These are phyloP conservation scores for Ceratocystis variospora DNA, from an alignment of 2,329 filamentous ascomycete species.

Conservation along the genomic window DNA sequence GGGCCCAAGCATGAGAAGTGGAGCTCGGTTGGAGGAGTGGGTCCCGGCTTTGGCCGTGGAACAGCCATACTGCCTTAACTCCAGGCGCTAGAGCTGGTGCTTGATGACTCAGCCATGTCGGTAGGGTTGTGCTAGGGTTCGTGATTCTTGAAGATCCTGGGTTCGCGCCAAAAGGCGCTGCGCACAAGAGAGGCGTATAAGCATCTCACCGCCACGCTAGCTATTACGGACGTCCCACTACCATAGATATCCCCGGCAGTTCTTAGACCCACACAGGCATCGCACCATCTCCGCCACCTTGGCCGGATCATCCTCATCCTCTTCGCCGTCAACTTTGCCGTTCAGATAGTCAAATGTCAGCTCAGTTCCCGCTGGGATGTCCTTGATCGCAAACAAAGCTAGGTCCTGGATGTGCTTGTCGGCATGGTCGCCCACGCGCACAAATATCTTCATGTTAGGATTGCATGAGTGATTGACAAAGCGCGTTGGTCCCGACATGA, in stretches of 20 bases:
- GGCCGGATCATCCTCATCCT: conserved; percentile 29
- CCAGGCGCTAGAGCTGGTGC: not conserved
- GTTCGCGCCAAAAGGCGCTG: not conserved
- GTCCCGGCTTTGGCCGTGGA: not conserved
- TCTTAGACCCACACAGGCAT: conserved; percentile 49
- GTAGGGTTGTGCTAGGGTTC: not conserved
- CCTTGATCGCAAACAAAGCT: conserved; percentile 56
- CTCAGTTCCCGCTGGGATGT: conserved; percentile 53
- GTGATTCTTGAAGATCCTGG: too few species aligned
- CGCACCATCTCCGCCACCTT: conserved; percentile 39
- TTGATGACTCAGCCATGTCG: not conserved
- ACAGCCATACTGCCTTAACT: not conserved
- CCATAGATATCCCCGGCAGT: conserved; percentile 60
- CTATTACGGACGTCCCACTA: conserved; percentile 23
- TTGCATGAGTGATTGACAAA: conserved; percentile 78
- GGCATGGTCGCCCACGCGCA: conserved; percentile 61
- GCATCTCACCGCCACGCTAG: not conserved
- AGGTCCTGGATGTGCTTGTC: conserved; percentile 64
- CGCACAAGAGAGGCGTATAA: not conserved
- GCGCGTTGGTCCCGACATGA: conserved; percentile 61
- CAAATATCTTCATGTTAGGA: conserved; percentile 67
- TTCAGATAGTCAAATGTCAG: conserved; percentile 71
- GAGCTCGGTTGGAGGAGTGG: not conserved
- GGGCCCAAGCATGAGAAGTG: not conserved
- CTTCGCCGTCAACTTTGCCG: conserved; percentile 41